Conservation (phyloP, 192 early-diverging fungal species). For the Rhizoclosmatium sp. region DNA sequence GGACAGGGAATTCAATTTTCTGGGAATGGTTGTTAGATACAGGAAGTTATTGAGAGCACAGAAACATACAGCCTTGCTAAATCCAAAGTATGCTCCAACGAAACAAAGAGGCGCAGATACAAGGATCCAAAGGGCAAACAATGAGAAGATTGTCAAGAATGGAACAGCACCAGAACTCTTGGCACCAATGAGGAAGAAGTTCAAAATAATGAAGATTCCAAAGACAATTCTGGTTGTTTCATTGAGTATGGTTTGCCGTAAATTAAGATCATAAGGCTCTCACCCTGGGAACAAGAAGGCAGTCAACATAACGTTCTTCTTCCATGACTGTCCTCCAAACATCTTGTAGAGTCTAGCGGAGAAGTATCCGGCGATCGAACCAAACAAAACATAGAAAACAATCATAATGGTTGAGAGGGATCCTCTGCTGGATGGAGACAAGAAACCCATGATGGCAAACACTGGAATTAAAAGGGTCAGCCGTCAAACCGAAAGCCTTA, state of each 20-base stretch:
- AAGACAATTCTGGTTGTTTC: conserved; percentile 56
- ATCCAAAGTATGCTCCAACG: conserved; percentile 88
- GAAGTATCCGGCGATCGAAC: conserved; percentile 85
- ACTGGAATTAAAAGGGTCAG: conserved; percentile 46
- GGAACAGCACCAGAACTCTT: conserved; percentile 91
- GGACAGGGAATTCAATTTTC: conserved; percentile 83
- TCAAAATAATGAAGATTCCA: conserved; percentile 72
- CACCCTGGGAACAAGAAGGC: conserved; percentile 84
- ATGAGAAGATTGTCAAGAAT: conserved; percentile 82
- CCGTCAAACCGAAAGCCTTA: neutral
- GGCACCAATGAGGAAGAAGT: conserved; percentile 86
- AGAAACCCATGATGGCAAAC: conserved; percentile 95
- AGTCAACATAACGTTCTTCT: conserved; percentile 81
- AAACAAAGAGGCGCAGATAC: conserved; percentile 82
- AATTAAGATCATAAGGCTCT: conserved; percentile 23
- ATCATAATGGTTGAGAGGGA: conserved; percentile 93
- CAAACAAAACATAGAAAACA: conserved; percentile 90
- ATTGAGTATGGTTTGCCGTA: neutral
- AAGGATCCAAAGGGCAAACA: conserved; percentile 82
- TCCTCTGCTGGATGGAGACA: conserved; percentile 86
- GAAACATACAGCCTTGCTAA: conserved; percentile 61
- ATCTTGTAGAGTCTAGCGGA: conserved; percentile 93
- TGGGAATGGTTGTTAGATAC: conserved; percentile 15
- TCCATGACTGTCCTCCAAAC: conserved; percentile 90
- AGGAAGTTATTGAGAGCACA: neutral